Evolutionary conservation across 805 yeast species (phyloP), one percentile per base, ranked within the genome.

Genomic region (Starmerella tilneyi): DNA sequence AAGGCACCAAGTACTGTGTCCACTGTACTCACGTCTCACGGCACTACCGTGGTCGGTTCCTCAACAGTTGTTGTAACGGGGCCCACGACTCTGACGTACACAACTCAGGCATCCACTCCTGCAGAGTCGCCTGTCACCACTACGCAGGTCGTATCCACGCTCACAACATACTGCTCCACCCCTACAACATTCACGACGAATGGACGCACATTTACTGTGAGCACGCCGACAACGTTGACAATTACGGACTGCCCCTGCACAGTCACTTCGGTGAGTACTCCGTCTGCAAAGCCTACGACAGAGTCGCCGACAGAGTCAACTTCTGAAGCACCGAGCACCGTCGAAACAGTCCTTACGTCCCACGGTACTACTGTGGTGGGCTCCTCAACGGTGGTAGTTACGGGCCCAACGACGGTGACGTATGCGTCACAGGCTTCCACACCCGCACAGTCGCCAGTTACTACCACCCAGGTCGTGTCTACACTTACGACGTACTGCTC

Each of bases 171-270:
- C 78, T 81, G 89, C 66, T 85, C 89, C 63, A 68, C 61, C 51
- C 65, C 88, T 43, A 82, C 89, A 54, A 65, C 71, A 44, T 56
- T 81, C 46, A 69, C 68, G 53, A 72, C 76, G 62, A 48, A 49
- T 48, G 50, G 51, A 2, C 34, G 41, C 44, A 54, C 58, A 15
- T 52, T 47, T 52, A 54, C 58, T 27, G 75, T 75, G 63, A 76
- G 86, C 52, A 79, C 65, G 58, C 77, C 89, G 52, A 80, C 88
- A 64, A 82, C 92, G 56, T 65, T 83, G 61, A 82, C 92, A 66
- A 74, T 83, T 76, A 81, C 94, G 59, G 79, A 84, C 73, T 78
- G 82, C 67, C 88, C 86, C 63, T 83, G 94, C 71, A 80, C 89
- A 62, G 59, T 77, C 59, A 72, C 76, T 49, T 30, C 24, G 11